Evolutionary conservation across 2,329 filamentous ascomycete genomes (phyloP), one percentile per base, ranked within the genome.

Genomic region (Cercospora sojina): DNA sequence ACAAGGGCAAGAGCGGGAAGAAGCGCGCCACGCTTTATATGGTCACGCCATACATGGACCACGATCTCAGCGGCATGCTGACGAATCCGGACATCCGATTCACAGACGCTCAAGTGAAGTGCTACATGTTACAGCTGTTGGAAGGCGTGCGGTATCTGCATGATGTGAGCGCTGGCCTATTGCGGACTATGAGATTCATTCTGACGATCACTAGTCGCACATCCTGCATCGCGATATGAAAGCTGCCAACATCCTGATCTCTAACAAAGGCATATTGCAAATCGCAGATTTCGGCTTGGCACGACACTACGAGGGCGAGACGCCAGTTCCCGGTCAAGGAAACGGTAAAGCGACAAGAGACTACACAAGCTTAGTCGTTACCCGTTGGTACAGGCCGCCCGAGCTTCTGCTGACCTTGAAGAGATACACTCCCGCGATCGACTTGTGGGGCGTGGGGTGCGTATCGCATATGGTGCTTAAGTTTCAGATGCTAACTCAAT

Each of bases 221-320:
- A 98, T 99, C 70, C 83, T 99, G 25, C 95, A 99, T 78, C 90
- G 95, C 77, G 95, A 99, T 76, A 98, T 99, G 93, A 99, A 99
- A 82, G 95, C 95, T 2, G 95, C 95, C 75, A 99, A 99, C 77
- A 85, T 99, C 32, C 87, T 99, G 66, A 99, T 99, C 80, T 96
- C 91, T 81, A 98, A 99, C 79, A 86, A 88, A 64, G 95, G 95
- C 23, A 90, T 97, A 64, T 86, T 99, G 10, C 94, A 98, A 79
- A 98, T 99, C 79, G 95, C 93, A 49, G 95, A 99, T 82, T 99
- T 99, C 74, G 95, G 95, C 73, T 86, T 99, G 35, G 95, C 95
- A 7, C 86, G 95, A 74, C 91, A 96, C 74, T 99, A 97, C 77
- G 93, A 97, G 69, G 95, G 96, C 51, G 85, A 86, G 0, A 88